A percentile compares a stretch with the other conserved stretches of the same genome.
phyloP scores from a whole-genome alignment of 2,329 filamentous ascomycete species.

The Teratosphaeria pseudoeucalypti region DNA sequence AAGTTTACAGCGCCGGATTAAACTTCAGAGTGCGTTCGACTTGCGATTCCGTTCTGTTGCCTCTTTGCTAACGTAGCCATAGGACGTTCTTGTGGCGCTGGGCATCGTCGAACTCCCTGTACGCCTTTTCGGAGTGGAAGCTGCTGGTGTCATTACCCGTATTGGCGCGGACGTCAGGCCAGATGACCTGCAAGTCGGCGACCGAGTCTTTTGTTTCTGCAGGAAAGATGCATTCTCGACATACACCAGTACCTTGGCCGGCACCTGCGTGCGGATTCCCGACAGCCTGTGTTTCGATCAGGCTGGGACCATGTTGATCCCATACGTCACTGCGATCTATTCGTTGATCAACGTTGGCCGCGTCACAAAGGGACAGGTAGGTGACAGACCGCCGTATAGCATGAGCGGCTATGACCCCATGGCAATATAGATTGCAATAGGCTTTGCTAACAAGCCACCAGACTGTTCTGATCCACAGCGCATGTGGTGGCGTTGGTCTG shows the following conservation, averaged over 20 bases:
- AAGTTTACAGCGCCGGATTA: neutral
- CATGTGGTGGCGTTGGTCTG: constrained; percentile 16
- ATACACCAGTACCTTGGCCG: constrained; percentile 1
- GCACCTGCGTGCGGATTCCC: constrained; percentile 4
- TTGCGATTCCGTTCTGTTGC: neutral
- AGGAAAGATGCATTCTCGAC: constrained; percentile 7
- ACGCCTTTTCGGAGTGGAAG: constrained; percentile 25
- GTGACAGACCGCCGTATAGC: neutral
- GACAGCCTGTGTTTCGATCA: constrained; percentile 11
- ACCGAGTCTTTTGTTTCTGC: constrained; percentile 11
- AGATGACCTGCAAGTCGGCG: constrained; percentile 13
- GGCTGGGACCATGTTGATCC: constrained; percentile 8
- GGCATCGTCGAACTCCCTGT: neutral
- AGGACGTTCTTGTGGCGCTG: neutral
- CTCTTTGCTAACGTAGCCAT: neutral
- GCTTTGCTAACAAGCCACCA: constrained; percentile 5
- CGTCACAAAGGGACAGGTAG: constrained; percentile 3
- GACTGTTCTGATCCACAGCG: constrained; percentile 22
- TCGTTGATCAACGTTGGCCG: constrained; percentile 3
- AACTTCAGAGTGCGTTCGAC: neutral
- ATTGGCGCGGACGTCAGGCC: constrained; percentile 20
- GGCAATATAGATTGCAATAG: neutral
- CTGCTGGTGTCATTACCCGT: constrained; percentile 21
- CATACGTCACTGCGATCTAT: constrained; percentile 5
- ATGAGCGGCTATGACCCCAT: neutral